Evolutionary conservation across 1,139 yeast species (phyloP).

Genomic region (Trichomonascaceae sp.): DNA sequence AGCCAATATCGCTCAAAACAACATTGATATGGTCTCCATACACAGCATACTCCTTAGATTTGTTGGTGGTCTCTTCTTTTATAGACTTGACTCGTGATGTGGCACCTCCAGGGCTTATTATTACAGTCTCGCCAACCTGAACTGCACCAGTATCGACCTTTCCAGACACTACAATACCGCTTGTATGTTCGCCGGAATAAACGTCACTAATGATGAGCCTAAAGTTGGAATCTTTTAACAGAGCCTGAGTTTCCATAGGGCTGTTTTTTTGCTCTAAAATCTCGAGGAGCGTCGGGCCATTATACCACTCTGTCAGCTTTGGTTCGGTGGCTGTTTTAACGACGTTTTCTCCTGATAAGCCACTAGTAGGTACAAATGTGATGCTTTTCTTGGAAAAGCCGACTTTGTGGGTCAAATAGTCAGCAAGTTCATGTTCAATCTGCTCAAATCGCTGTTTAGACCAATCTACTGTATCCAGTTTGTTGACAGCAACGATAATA

Average conservation of each 20-base stretch:
- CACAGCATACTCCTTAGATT: conserved; percentile 41
- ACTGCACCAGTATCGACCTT: conserved; percentile 69
- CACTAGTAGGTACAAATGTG: conserved; percentile 77
- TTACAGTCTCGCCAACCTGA: conserved; percentile 68
- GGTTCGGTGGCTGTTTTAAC: conserved; percentile 35
- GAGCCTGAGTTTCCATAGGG: conserved; percentile 3
- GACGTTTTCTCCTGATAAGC: conserved; percentile 78
- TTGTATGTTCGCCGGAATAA: conserved; percentile 27
- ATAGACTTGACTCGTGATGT: conserved; percentile 43
- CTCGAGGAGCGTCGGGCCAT: conserved; percentile 59
- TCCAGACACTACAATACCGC: conserved; percentile 52
- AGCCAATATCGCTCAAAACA: conserved; percentile 44
- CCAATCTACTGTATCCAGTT: conserved; percentile 78
- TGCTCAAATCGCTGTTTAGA: conserved; percentile 55
- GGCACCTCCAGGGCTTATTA: conserved; percentile 47
- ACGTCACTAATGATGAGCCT: conserved; percentile 40
- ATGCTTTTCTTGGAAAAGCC: conserved; percentile 52
- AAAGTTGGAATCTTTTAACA: conserved; percentile 3
- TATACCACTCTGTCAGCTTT: conserved; percentile 48
- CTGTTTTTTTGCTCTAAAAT: conserved; percentile 37
- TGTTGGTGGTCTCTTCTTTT: conserved; percentile 20
- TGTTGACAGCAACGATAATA: conserved; percentile 76
- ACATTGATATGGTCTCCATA: conserved; percentile 68
- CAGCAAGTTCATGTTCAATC: conserved; percentile 52
- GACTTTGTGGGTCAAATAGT: conserved; percentile 48